A percentile compares a stretch with the other conserved stretches of the same genome.
Evolutionary conservation across 306 rosid species (phyloP).

Genomic region (Vachellia pachyceras): DNA sequence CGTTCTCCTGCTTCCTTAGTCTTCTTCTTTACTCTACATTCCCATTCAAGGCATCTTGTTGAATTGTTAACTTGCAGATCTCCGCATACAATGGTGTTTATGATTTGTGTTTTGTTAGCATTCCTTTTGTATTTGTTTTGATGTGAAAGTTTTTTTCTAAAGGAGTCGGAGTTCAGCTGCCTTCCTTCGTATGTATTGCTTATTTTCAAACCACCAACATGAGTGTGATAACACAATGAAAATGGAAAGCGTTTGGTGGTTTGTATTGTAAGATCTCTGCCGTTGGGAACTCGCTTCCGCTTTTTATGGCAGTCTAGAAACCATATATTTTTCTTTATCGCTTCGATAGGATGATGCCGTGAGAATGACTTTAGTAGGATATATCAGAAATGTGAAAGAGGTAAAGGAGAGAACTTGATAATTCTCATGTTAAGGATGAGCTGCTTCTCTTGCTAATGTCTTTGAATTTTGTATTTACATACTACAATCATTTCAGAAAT

Average conservation of each 20-base stretch:
- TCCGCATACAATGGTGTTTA: constrained; percentile 3
- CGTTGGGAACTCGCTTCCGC: neutral
- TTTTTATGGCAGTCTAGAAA: neutral
- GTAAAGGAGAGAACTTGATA: neutral
- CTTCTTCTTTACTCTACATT: neutral
- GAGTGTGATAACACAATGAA: neutral
- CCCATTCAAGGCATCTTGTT: neutral
- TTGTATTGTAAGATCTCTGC: constrained; percentile 16
- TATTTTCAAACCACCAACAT: constrained; percentile 21
- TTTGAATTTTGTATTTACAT: neutral
- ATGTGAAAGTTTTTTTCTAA: neutral
- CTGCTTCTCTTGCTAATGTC: neutral
- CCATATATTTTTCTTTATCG: neutral
- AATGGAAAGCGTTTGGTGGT: neutral
- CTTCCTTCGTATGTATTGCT: neutral
- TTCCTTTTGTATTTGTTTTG: neutral
- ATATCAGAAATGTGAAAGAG: neutral
- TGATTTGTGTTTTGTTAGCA: neutral
- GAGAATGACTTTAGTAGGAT: neutral
- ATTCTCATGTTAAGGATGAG: neutral
- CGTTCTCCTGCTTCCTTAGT: constrained; percentile 19
- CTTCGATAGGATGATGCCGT: neutral
- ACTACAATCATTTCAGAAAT: neutral
- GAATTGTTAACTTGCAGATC: constrained; percentile 24
- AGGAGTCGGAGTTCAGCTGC: neutral